These are phyloP conservation scores for Mycena metata DNA, from an alignment of 768 basidiomycete species.

Conservation along the genomic window DNA sequence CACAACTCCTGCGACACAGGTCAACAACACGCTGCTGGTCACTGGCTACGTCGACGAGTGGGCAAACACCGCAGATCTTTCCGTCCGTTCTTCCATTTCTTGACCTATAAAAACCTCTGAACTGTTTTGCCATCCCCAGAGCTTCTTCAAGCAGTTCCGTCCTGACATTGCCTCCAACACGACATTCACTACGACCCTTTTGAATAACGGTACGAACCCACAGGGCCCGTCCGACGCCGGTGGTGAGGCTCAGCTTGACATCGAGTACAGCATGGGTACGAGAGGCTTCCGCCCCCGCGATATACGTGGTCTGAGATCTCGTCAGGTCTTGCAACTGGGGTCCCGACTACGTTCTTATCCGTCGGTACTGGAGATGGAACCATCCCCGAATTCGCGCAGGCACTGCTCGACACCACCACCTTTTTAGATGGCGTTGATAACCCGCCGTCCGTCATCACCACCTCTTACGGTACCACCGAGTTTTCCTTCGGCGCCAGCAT, in stretches of 20 bases:
- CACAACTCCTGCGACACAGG: constrained; percentile 8
- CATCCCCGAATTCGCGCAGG: background rate
- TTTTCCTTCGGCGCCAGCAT: background rate
- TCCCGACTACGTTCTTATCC: constrained; percentile 3
- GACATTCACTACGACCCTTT: background rate
- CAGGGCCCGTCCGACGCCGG: background rate
- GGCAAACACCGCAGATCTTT: constrained; percentile 14
- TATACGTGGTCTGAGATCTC: background rate
- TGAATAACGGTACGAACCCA: background rate
- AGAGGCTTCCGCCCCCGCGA: background rate
- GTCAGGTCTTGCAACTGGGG: constrained; percentile 15
- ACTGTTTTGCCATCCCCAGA: too few species aligned
- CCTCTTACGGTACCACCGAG: constrained; percentile 4
- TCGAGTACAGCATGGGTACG: constrained; percentile 13
- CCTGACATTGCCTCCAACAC: constrained; percentile 5
- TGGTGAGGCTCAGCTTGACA: constrained; percentile 17
- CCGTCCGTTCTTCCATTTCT: background rate
- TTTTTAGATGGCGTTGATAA: constrained; percentile 7
- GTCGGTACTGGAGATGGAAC: background rate
- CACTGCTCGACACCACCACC: constrained; percentile 6
- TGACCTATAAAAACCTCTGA: too few species aligned
- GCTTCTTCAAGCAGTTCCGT: background rate
- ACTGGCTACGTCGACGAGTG: constrained; percentile 18
- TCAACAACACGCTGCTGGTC: constrained; percentile 13
- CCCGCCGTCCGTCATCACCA: constrained; percentile 12